A percentile compares a stretch with the other conserved stretches of the same genome.
phyloP scores from a whole-genome alignment of 2,329 filamentous ascomycete species.

The Pleomassaria siparia region DNA sequence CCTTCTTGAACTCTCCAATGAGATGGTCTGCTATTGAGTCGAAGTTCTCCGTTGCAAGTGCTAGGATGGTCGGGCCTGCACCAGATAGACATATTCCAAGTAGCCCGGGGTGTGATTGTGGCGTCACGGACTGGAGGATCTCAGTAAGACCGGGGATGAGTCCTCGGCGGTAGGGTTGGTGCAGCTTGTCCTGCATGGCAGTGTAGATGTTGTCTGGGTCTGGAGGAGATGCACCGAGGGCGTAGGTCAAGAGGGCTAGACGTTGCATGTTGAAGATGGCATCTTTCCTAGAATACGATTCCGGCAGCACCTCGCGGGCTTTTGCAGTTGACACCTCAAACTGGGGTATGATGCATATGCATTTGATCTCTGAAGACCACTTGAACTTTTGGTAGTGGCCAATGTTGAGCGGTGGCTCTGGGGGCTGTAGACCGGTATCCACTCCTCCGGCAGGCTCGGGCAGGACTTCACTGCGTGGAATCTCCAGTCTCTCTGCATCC shows the following conservation, averaged over 20 bases:
- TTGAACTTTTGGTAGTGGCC: slow-evolving; percentile 95
- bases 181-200: slow-evolving; percentile 98
- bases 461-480: slow-evolving; percentile 90
- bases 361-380: slow-evolving; percentile 95
- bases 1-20: slow-evolving; percentile 69
- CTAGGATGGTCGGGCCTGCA: slow-evolving; percentile 91
- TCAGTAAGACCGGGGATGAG: slow-evolving; percentile 90
- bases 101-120: slow-evolving; percentile 80
- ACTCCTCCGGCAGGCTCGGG: slow-evolving; percentile 86
- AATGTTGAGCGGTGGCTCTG: slow-evolving; percentile 86
- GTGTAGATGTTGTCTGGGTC: slow-evolving; percentile 93
- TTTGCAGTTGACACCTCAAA: slow-evolving; percentile 96
- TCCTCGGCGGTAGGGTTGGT: slow-evolving; percentile 91
- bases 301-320: slow-evolving; percentile 81
- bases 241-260: slow-evolving; percentile 85
- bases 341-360: slow-evolving; percentile 91
- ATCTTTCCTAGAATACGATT: slow-evolving; percentile 75
- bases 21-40: slow-evolving; percentile 81
- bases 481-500: slow-evolving; percentile 87
- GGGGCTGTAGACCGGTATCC: slow-evolving; percentile 84
- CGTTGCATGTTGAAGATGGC: slow-evolving; percentile 96
- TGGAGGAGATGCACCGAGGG: slow-evolving; percentile 84
- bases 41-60: slow-evolving; percentile 87
- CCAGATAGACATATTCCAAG: slow-evolving; percentile 94
- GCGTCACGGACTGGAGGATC: slow-evolving; percentile 89